Conservation (phyloP, 768 basidiomycete genomes). For the Tulasnella sp. region DNA sequence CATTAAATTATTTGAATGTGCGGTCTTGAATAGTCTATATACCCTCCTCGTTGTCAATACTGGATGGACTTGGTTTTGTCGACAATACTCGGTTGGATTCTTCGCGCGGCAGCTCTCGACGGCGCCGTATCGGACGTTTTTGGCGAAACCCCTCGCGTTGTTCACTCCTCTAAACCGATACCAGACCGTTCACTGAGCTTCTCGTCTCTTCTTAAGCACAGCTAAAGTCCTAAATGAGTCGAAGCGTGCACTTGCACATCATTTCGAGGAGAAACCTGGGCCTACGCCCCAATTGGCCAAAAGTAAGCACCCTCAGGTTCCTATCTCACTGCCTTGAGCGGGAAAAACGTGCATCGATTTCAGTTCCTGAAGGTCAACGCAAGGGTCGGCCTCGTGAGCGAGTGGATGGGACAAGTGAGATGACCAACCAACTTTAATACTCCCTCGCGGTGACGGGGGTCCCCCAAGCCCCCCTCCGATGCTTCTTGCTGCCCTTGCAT, state of each 20-base stretch:
- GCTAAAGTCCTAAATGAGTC: neutral
- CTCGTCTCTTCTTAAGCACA: neutral
- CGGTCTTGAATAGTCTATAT: neutral
- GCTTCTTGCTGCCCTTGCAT: neutral
- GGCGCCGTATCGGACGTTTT: too few species aligned
- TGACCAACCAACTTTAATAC: neutral
- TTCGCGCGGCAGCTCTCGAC: too few species aligned
- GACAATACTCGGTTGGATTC: neutral
- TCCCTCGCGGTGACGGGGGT: neutral
- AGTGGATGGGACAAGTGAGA: neutral
- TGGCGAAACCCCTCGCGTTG: too few species aligned
- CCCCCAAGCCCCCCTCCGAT: neutral
- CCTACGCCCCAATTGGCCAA: too few species aligned
- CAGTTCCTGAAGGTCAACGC: neutral
- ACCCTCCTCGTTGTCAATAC: neutral
- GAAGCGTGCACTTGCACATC: too few species aligned
- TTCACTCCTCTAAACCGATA: too few species aligned
- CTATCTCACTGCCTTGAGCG: neutral
- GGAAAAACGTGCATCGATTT: neutral
- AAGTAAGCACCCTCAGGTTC: too few species aligned
- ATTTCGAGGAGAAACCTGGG: too few species aligned
- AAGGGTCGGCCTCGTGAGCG: neutral
- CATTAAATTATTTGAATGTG: neutral
- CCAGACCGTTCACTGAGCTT: neutral
- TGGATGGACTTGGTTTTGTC: neutral